Evolutionary conservation across 2,329 filamentous ascomycete species (phyloP).

Genomic region (Arthroderma uncinatum): DNA sequence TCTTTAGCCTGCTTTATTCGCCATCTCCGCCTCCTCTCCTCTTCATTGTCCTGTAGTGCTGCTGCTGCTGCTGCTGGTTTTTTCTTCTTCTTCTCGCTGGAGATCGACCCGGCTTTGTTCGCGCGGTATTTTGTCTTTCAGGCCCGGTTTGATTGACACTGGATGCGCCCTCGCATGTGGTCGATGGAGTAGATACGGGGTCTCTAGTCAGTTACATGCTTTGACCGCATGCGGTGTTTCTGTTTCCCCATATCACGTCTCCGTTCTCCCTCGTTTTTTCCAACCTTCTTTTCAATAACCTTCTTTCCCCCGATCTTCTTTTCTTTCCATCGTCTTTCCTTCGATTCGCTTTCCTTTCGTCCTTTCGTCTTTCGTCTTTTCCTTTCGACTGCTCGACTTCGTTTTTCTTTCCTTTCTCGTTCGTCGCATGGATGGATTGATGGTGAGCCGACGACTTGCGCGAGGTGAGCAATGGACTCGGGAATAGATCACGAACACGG

Average conservation of each 20-base stretch:
- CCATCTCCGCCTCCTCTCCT: too few relatives aligned
- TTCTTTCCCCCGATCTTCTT: neutral
- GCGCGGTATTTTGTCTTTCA: neutral
- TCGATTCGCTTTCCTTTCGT: neutral
- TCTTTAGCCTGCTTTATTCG: too few relatives aligned
- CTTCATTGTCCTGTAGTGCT: too few relatives aligned
- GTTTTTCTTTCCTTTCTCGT: neutral
- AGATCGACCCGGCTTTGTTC: neutral
- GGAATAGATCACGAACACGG: conserved; percentile 7
- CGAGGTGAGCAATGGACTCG: neutral
- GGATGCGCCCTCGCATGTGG: neutral
- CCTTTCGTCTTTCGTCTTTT: neutral
- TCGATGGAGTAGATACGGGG: neutral
- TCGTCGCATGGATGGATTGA: neutral
- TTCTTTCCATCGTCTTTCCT: neutral
- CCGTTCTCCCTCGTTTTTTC: neutral
- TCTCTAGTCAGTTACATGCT: neutral
- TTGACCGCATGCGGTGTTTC: neutral
- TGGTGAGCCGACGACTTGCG: neutral
- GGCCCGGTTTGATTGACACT: neutral
- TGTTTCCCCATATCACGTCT: neutral
- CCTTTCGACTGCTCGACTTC: neutral
- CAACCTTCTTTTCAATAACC: neutral
- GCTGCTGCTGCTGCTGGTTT: neutral
- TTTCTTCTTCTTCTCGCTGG: neutral